Evolutionary conservation across 371 early-diverging fungal genomes (phyloP), one percentile per base, ranked within the genome.

Genomic region (Chytridiales sp.): DNA sequence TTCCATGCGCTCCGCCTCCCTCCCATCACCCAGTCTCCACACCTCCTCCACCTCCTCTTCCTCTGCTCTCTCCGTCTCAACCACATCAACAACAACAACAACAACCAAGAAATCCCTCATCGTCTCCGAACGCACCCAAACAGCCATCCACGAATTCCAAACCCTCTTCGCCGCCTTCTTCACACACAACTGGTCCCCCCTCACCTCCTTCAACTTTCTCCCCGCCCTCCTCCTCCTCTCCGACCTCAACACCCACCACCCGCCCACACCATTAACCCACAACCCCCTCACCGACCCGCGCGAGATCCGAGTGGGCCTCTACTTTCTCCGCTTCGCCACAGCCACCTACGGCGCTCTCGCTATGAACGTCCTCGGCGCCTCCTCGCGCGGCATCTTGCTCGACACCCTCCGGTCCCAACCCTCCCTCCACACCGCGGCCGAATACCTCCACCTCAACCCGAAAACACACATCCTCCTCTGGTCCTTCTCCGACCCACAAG

Each of bases 241-340:
- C 11, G 15, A 52, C 26, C 44, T n/a, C n/a, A n/a, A 55, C 17
- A 4, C 22, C 40, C 4, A 31, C 6, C 52, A 51, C 31, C 52
- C 32, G 31, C 24, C 55, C 26, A 13, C 26, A 21, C 40, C 11
- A 11, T 4, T 55, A 3, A 66, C 67, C 3, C 46, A 63, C 32
- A 55, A 60, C 39, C 41, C 59, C 30, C 60, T 68, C 29, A 59
- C 51, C 15, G 68, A 68, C 42, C 46, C 56, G 17, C 54, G 63
- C 19, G 47, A 56, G 27, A 35, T 68, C 39, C 59, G 64, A 11
- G 61, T 68, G 5, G 59, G 52, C 22, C 55, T 38, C 44, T 68
- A 68, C 52, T 68, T 62, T 36, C 56, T 68, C 32, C 53, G 60
- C 29, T 68, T 48, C 53, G 46, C 68, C n/a, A 58, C 60, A 36